Base-by-base conservation (phyloP, 176 grass and related monocot species). In the Zea luxurians region DNA sequence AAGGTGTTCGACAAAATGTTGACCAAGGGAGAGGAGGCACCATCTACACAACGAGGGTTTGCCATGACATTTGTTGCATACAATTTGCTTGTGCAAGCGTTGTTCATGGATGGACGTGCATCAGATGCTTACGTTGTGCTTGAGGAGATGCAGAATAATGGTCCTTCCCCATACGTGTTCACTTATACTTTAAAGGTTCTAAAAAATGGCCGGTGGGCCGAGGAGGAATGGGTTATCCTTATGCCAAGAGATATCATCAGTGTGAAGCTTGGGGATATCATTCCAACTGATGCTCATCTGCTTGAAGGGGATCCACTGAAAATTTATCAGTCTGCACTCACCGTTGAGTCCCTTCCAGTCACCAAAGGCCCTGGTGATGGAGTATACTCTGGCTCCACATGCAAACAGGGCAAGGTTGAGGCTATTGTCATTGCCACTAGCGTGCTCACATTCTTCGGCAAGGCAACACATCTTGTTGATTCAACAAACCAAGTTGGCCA, bases 401-500 rank as follows among this genome's bases (percentile, higher is more conserved):
- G 93, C 83, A 97, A 97, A 64, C 93, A 92, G 76, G 93, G 93
- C 35, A 90, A 97, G 75, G 92, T 97, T 16, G 93, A 97, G 55
- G 93, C 90, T 2, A 85, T 97, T 64, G 93, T 97, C 35, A 92
- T 97, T 64, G 93, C 93, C 17, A 97, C 93, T 1, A 90, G 93
- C 18, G 93, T 97, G 42, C 90, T 92, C 80, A 92, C 93, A 37
- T 97, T 97, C 73, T 97, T 97, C 42, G 93, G 93, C 62, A 97
- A 90, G 82, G 93, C 93, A 35, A 88, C 93, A 2, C 93, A 97
- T 86, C 90, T 97, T 49, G 93, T 97, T 0, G 93, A 97, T 79
- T 97, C 93, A 12, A 97, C 93, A 1, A 97, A 97, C 80, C 93
- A 97, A 97, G 93, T 97, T 75, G 93, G 93, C 16, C 93, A 97